Conservation (phyloP, 2,329 filamentous ascomycete genomes). For the Westerdykella aurantiaca region DNA sequence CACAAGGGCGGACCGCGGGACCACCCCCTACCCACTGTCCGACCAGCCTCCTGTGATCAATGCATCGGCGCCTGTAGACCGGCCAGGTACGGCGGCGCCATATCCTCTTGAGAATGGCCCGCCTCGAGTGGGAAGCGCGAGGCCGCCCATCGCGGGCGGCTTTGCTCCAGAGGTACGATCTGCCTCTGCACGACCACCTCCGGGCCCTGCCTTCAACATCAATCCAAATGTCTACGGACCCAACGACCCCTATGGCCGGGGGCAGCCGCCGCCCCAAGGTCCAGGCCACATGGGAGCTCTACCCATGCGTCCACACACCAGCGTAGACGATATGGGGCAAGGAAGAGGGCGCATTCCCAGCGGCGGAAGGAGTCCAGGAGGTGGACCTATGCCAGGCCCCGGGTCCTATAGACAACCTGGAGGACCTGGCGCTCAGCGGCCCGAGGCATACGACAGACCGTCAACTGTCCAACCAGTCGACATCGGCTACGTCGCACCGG, state of each 20-base stretch:
- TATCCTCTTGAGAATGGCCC: conserved; percentile 66
- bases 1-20: conserved; percentile 14
- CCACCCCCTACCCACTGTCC: conserved; percentile 41
- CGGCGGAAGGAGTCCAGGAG: conserved; percentile 19
- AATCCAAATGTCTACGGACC: conserved; percentile 40
- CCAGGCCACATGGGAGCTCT: conserved; percentile 26
- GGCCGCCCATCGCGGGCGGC: conserved; percentile 32
- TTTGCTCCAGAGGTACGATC: conserved; percentile 47
- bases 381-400: conserved; percentile 27
- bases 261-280: conserved; percentile 21
- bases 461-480: conserved; percentile 39
- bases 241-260: conserved; percentile 27
- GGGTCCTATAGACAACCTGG: conserved; percentile 35
- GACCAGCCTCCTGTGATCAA: conserved; percentile 50
- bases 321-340: conserved; percentile 30
- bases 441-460: conserved; percentile 31
- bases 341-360: conserved; percentile 29
- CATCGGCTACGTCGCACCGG: conserved; percentile 40
- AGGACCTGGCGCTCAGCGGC: conserved; percentile 34
- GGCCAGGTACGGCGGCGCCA: conserved; percentile 55
- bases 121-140: conserved; percentile 37
- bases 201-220: conserved; percentile 46
- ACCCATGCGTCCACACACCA: conserved; percentile 35
- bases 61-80: conserved; percentile 29
- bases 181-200: conserved; percentile 43